Evolutionary conservation across 345 rosid species (phyloP).

Genomic region (Moringa oleifera): DNA sequence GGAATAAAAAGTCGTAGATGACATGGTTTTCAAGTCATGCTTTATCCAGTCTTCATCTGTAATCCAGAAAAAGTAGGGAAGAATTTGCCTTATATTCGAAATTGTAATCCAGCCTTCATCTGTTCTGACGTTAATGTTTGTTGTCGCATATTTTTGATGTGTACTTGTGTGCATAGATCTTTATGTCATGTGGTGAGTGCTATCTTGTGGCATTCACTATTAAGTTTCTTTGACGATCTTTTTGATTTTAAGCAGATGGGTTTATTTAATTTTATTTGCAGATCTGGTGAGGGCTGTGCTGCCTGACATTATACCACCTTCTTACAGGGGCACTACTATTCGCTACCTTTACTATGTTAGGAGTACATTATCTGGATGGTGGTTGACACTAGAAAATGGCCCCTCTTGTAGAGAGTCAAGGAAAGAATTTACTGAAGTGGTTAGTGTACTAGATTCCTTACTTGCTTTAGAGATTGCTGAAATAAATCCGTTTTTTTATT

Average conservation of each 20-base stretch:
- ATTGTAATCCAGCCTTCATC: no score
- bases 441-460: conserved; percentile 31
- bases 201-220: neutral
- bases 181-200: neutral
- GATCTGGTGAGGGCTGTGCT: conserved; percentile 67
- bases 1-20: no score
- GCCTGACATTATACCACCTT: conserved; percentile 78
- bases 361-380: conserved; percentile 48
- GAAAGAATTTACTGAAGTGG: conserved; percentile 59
- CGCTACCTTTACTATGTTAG: conserved; percentile 81
- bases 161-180: neutral
- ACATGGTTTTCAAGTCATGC: no score
- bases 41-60: no score
- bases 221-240: neutral
- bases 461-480: conserved; percentile 1
- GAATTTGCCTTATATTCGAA: no score
- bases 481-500: neutral
- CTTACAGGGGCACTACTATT: conserved; percentile 77
- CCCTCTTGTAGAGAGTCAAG: conserved; percentile 34
- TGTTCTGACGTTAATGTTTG: no score
- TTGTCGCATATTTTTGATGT: no score
- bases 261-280: conserved; percentile 28
- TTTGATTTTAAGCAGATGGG: neutral
- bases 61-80: no score
- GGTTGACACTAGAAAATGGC: conserved; percentile 68